A percentile compares a stretch with the other conserved stretches of the same genome.
Conservation (phyloP, 495 filamentous ascomycete genomes). For the Margaritispora aquatica region DNA sequence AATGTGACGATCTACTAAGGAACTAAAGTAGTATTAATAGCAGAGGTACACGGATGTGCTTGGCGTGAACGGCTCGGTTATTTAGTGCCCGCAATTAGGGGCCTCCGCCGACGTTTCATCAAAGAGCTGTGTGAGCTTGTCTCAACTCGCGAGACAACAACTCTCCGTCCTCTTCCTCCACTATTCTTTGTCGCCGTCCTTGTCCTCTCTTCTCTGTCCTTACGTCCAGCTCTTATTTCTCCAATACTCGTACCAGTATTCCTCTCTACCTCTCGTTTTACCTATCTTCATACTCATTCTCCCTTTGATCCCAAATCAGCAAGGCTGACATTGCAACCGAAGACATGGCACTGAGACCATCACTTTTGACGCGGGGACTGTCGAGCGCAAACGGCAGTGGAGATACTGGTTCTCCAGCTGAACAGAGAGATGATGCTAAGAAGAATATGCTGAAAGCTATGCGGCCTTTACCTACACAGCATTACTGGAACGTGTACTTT, state of each 20-base stretch:
- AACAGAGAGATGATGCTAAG: constrained; percentile 53
- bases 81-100: constrained; percentile 4
- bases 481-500: constrained; percentile 57
- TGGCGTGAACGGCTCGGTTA: neutral
- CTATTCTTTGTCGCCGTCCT: constrained; percentile 6
- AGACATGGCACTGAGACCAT: constrained; percentile 45
- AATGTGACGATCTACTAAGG: too few species aligned
- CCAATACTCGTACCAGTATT: neutral
- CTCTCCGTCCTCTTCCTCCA: too few species aligned
- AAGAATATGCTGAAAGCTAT: constrained; percentile 53
- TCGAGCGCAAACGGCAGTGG: constrained; percentile 39
- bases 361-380: constrained; percentile 47
- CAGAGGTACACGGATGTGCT: neutral
- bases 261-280: neutral
- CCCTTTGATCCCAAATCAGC: neutral
- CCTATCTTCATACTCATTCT: neutral
- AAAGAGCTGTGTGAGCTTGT: constrained; percentile 4
- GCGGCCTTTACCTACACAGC: constrained; percentile 52
- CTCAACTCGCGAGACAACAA: neutral
- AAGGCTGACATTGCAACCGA: constrained; percentile 13
- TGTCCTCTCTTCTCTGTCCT: neutral
- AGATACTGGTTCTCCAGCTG: constrained; percentile 46
- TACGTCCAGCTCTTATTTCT: neutral
- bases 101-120: constrained; percentile 4
- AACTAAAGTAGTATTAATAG: neutral